Conservation (phyloP, 345 rosid species). For the Pistacia atlantica region DNA sequence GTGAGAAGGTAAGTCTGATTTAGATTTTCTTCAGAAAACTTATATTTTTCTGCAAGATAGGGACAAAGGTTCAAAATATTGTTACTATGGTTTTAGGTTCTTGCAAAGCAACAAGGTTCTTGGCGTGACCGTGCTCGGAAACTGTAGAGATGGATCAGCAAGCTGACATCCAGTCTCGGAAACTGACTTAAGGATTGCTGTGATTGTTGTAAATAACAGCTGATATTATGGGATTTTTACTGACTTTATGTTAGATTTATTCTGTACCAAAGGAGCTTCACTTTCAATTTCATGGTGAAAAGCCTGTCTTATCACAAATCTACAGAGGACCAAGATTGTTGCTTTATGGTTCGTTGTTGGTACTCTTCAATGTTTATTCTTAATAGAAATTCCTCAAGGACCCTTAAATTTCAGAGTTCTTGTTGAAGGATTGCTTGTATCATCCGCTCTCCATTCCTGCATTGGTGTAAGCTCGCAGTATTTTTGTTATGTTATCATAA, state of each 20-base stretch:
- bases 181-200: not conserved
- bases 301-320: not conserved
- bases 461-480: too few relatives aligned
- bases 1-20: constrained; percentile 61
- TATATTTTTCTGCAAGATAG: not conserved
- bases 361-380: not conserved
- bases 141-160: constrained; percentile 31
- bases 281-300: not conserved
- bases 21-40: not conserved
- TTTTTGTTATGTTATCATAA: too few relatives aligned
- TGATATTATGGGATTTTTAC: not conserved
- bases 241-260: not conserved
- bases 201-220: not conserved
- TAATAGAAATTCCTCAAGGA: too few relatives aligned
- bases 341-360: not conserved
- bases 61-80: not conserved
- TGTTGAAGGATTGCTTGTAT: too few relatives aligned
- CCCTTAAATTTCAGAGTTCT: too few relatives aligned
- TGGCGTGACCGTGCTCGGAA: constrained; percentile 97
- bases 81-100: constrained; percentile 50
- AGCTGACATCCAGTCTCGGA: not conserved
- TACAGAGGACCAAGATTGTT: not conserved
- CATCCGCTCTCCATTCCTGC: too few relatives aligned
- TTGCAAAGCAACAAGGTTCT: constrained; percentile 88
- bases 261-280: not conserved